Evolutionary conservation across 148 eudicot species (phyloP).

Genomic region (Diospyros lotus): DNA sequence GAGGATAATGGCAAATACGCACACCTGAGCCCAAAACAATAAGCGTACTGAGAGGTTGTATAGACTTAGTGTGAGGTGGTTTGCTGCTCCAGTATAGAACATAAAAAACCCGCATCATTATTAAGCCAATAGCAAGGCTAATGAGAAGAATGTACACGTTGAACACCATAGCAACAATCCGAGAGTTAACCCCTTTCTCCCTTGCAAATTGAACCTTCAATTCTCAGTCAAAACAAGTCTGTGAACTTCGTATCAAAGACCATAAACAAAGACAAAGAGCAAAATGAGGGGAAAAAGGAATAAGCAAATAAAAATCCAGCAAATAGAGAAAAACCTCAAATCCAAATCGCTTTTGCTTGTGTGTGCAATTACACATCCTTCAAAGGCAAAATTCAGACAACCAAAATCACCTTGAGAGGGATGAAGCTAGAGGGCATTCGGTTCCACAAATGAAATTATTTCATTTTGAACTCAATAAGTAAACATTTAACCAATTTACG

Average conservation of each 20-base stretch:
- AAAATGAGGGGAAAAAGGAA: not conserved
- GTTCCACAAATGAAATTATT: too few species aligned
- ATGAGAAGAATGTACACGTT: slow-evolving; percentile 6
- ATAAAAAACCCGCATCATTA: slow-evolving; percentile 42
- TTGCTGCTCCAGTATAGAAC: slow-evolving; percentile 50
- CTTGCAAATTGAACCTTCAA: not conserved
- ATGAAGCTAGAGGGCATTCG: too few species aligned
- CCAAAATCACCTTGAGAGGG: too few species aligned
- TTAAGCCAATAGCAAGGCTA: slow-evolving; percentile 16
- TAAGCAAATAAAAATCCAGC: too few species aligned
- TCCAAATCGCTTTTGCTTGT: too few species aligned
- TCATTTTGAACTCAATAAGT: too few species aligned
- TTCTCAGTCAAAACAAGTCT: slow-evolving; percentile 4
- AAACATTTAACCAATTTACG: too few species aligned
- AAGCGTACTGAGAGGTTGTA: slow-evolving; percentile 57
- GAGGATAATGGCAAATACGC: slow-evolving; percentile 7
- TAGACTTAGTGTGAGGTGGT: slow-evolving; percentile 28
- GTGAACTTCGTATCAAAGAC: not conserved
- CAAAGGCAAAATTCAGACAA: too few species aligned
- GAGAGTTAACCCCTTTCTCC: slow-evolving; percentile 11
- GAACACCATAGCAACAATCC: not conserved
- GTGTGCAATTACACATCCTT: too few species aligned
- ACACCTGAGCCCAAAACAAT: slow-evolving; percentile 89
- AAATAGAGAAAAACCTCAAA: too few species aligned
- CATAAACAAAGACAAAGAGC: not conserved